Base-by-base conservation (phyloP, 2,329 filamentous ascomycete genomes). In the Trichoderma endophyticum region DNA sequence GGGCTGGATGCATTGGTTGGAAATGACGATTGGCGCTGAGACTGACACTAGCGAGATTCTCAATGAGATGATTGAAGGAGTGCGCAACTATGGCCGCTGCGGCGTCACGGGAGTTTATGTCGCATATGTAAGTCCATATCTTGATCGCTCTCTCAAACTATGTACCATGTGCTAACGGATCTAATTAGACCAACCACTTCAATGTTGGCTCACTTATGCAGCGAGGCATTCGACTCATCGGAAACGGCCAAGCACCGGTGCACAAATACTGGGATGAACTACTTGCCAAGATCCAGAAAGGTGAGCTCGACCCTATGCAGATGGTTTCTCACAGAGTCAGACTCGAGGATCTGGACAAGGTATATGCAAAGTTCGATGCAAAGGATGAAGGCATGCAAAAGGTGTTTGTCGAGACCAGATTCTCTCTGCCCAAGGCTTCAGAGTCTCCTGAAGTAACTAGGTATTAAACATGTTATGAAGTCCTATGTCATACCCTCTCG, bases 191-290 rank as follows among this genome's bases (percentile, higher is more conserved):
- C 18, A 79, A 79, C 62, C 78, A 79, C 66, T 73, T 73, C 62
- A 73, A 73, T 26, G 24, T 68, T 75, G 93, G 94, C 11, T 90
- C 92, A 0, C 79, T 97, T 15, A 97, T 97, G 93, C 90, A 97
- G 82, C 90, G 92, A 36, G 93, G 93, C n/a, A 89, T 97, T 75
- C 90, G 92, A 1, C 87, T 97, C 59, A 94, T 90, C 57, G 88
- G 89, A 21, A 89, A 89, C 76, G 88, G 88, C 1, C 88, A 90
- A 76, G 88, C 88, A 0, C 93, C 93, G 0, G 93, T 97, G 0
- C 93, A 95, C 77, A 88, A 91, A 77, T 96, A 97, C 83, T 97
- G 93, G 94, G 86, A 93, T 28, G 87, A 92, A 4, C 84, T 97
- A n/a, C 84, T 96, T 60, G 82, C 87, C 73, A 83, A 84, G 81